Conservation (phyloP, 2,329 filamentous ascomycete genomes). For the Xenosphaeropsis pyriputrescens region DNA sequence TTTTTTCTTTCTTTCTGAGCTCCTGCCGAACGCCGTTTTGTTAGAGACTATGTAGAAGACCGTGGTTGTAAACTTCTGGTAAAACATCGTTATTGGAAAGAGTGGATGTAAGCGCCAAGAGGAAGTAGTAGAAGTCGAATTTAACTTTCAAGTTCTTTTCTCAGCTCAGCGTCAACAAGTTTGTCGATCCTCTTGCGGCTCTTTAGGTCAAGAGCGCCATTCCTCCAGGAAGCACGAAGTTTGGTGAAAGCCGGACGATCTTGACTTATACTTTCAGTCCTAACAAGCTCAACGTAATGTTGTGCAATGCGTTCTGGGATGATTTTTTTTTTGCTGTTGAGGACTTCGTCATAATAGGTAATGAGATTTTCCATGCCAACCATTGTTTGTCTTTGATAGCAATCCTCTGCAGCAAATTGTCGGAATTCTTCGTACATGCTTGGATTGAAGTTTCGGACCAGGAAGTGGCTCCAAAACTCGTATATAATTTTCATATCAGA, state of each 20-base stretch:
- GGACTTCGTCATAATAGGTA: constrained; percentile 46
- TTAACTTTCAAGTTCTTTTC: constrained; percentile 31
- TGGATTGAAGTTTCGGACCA: constrained; percentile 59
- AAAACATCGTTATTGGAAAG: too few relatives aligned
- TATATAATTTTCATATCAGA: constrained; percentile 53
- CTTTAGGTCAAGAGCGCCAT: constrained; percentile 35
- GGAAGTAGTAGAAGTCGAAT: neutral
- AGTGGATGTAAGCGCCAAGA: too few relatives aligned
- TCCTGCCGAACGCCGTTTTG: too few relatives aligned
- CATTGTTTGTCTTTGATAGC: constrained; percentile 30
- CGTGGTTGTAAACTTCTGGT: too few relatives aligned
- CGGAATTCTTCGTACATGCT: constrained; percentile 66
- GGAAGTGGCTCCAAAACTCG: constrained; percentile 61
- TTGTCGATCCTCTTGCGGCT: constrained; percentile 40
- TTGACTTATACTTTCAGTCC: constrained; percentile 24
- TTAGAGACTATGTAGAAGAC: too few relatives aligned
- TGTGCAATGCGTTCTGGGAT: constrained; percentile 36
- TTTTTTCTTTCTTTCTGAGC: too few relatives aligned
- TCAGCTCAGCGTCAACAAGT: constrained; percentile 33
- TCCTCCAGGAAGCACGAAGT: constrained; percentile 34
- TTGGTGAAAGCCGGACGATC: constrained; percentile 31
- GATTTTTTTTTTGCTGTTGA: constrained; percentile 29
- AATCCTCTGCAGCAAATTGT: constrained; percentile 49
- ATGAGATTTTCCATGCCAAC: constrained; percentile 47
- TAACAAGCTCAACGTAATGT: constrained; percentile 39